Evolutionary conservation across 306 rosid genomes (phyloP).

Genomic region (Cyclanthera cordifolia): DNA sequence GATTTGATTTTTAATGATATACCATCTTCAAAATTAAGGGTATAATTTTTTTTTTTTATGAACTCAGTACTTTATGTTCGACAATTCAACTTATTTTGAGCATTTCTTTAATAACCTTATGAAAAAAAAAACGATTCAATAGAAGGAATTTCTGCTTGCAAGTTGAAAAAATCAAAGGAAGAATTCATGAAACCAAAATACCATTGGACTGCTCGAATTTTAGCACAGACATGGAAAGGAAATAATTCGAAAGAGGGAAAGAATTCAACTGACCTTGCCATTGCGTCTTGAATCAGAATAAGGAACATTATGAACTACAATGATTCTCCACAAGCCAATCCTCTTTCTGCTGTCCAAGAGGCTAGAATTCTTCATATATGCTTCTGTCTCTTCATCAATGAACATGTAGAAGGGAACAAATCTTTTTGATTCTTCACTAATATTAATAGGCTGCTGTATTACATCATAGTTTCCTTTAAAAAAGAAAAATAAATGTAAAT

Average conservation of each 20-base stretch:
- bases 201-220: background rate
- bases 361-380: conserved; percentile 63
- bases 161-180: background rate
- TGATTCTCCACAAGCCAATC: conserved; percentile 88
- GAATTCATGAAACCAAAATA: background rate
- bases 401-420: conserved; percentile 79
- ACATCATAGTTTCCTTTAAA: conserved; percentile 82
- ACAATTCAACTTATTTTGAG: background rate
- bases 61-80: background rate
- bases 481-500: conserved; percentile 20
- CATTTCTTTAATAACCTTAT: background rate
- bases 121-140: background rate
- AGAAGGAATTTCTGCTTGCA: background rate
- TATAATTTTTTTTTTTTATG: background rate
- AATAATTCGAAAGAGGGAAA: background rate
- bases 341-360: conserved; percentile 49
- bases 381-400: conserved; percentile 82
- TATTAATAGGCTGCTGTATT: conserved; percentile 77
- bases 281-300: conserved; percentile 83
- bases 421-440: conserved; percentile 52
- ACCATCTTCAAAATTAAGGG: too few species aligned
- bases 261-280: conserved; percentile 62
- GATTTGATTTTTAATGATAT: too few species aligned
- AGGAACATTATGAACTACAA: conserved; percentile 67
- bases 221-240: background rate